These are phyloP conservation scores for Roridomyces roridus DNA, from an alignment of 768 basidiomycete genomes.

Conservation along the genomic window DNA sequence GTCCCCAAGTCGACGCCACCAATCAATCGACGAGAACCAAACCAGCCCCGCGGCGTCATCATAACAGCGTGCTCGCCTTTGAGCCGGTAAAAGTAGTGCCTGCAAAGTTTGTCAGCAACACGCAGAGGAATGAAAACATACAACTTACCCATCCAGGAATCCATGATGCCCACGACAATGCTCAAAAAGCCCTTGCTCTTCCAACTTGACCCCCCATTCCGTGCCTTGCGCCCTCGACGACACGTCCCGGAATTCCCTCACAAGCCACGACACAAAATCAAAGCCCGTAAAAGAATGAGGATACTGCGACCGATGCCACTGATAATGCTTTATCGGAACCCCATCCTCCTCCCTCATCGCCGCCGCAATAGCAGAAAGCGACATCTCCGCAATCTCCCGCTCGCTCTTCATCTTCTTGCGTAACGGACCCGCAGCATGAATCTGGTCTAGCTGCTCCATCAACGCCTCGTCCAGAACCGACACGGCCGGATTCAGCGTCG, in stretches of 20 bases:
- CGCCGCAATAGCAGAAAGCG: slow-evolving; percentile 69
- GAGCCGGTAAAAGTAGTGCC: slow-evolving; percentile 89
- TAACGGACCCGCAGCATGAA: slow-evolving; percentile 76
- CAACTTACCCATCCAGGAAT: slow-evolving; percentile 84
- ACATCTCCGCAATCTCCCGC: slow-evolving; percentile 71
- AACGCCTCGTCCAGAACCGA: slow-evolving; percentile 82
- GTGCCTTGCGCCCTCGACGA: slow-evolving; percentile 80
- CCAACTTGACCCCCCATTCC: slow-evolving; percentile 79
- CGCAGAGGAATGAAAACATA: neutral
- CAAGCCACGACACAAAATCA: slow-evolving; percentile 90
- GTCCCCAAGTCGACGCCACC: slow-evolving; percentile 45
- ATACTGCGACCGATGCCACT: slow-evolving; percentile 80
- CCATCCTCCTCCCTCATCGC: slow-evolving; percentile 89
- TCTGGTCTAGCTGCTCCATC: slow-evolving; percentile 80
- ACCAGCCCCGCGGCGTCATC: slow-evolving; percentile 78
- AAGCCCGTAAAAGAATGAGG: slow-evolving; percentile 88
- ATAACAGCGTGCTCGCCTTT: slow-evolving; percentile 77
- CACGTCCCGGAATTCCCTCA: slow-evolving; percentile 90
- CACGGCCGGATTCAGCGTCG: slow-evolving; percentile 82
- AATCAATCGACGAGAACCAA: slow-evolving; percentile 57
- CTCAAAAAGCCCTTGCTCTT: slow-evolving; percentile 85
- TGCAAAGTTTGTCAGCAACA: slow-evolving; percentile 35
- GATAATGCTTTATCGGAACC: slow-evolving; percentile 81
- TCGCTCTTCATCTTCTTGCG: slow-evolving; percentile 85
- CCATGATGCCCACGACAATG: slow-evolving; percentile 81